Evolutionary conservation across 768 basidiomycete genomes (phyloP), one percentile per base, ranked within the genome.

Genomic region (Asterophora parasitica): DNA sequence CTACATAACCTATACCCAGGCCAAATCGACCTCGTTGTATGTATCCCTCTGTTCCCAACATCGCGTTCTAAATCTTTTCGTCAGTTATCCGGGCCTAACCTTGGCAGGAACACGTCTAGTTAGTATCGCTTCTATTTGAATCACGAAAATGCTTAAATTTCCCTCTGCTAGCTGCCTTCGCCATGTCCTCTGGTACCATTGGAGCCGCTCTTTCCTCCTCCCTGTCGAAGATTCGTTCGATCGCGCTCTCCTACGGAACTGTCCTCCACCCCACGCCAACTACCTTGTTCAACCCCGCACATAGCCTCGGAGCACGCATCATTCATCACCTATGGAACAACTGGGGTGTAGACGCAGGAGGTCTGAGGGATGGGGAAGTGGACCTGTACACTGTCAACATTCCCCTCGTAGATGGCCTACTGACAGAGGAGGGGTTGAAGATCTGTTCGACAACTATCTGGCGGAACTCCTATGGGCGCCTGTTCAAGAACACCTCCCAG

Each of bases 321-420:
- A 76, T 92, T 53, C 61, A 73, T 27, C 69, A 85, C 51, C 74
- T 98, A 2, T 95, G 88, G 87, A 61, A 77, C 10, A 83, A 91
- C 61, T 95, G 92, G 92, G 93, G 89, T 8, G 64, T 68, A 48
- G 89, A 92, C 58, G 66, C 72, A 2, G 70, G 62, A 20, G 83
- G 81, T 15, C 59, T 79, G 36, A 73, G 80, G 31, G 64, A 74
- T 44, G 76, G 78, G 39, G 83, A 87, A 60, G 80, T 92, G 27
- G 89, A 90, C 61, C 70, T 93, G 17, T 92, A 92, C 67, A 91
- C 72, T 59, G 68, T 97, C 57, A 97, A 97, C 65, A 79, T 97
- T 38, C 92, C 93, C 17, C 72, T 96, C 62, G 75, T 92, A 42
- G 76, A 82, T 44, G 75, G 69, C 20, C 75, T 88, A 23, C 65